Base-by-base conservation (phyloP, 169 alveolate species). In the Perkinsus marinus region DNA sequence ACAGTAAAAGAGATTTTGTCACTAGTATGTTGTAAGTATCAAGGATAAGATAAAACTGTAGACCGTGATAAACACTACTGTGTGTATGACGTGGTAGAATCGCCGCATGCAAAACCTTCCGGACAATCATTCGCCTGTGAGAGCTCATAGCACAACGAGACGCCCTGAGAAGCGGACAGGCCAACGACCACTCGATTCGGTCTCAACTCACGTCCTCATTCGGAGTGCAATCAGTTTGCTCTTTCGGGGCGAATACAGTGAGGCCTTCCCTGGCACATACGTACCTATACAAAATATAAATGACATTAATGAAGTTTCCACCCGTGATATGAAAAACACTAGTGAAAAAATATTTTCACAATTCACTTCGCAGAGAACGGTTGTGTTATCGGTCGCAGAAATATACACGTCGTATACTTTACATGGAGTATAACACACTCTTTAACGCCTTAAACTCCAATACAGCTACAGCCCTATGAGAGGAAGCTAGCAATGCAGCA, bases 51-150 rank as follows among this genome's bases (percentile, higher is more conserved):
- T 5, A 13, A 16, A 2, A 13, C 79, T 2, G 79, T 5, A 19
- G 79, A 30, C 30, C n/a, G n/a, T n/a, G 22, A 2, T 2, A 13
- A 57, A 19, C 79, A 57, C 34, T 57, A 57, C 79, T 26, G 79
- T 19, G 91, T 90, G n/a, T 90, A 90, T n/a, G 43, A 39, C 19
- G 91, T 90, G 0, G 91, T 90, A 9, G 91, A 43, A 6, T 37
- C 79, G 30, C 79, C 91, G 69, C 91, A 90, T 16, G 91, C 91
- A n/a, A 39, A 90, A 39, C 91, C 91, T 2, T 43, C 79, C 91
- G 91, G 91, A n/a, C 91, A 90, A 69, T 90, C 91, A 30, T 43
- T 90, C 0, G 69, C 91, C 43, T 39, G 69, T 39, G 91, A 90
- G 39, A 39, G 43, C 91, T 90, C 79, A 57, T 90, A 90, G 69